phyloP scores from a whole-genome alignment of 2,329 filamentous ascomycete genomes.

The Penicillium sp. region DNA sequence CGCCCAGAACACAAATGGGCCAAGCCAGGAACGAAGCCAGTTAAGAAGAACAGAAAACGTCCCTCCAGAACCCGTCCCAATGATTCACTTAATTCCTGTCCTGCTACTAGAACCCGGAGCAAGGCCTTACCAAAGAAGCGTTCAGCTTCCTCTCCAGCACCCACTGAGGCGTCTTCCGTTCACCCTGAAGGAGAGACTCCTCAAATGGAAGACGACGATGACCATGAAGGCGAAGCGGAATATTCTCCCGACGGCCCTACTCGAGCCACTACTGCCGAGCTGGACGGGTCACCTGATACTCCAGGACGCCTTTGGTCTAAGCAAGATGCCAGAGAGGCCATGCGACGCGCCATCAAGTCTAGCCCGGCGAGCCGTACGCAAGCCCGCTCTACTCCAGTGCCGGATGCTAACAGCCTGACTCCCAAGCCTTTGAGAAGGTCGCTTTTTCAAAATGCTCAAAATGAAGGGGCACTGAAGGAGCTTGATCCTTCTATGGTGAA shows the following conservation, averaged over 20 bases:
- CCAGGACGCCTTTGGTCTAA: constrained; percentile 38
- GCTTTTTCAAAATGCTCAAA: constrained; percentile 44
- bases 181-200: constrained; percentile 38
- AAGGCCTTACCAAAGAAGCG: constrained; percentile 29
- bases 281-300: constrained; percentile 40
- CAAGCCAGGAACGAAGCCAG: constrained; percentile 45
- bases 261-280: constrained; percentile 51
- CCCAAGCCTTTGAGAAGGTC: constrained; percentile 53
- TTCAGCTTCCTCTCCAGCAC: constrained; percentile 41
- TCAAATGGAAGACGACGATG: constrained; percentile 33
- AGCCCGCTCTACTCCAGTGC: constrained; percentile 36
- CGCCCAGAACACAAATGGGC: constrained; percentile 83
- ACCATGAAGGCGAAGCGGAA: constrained; percentile 35
- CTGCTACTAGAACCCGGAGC: constrained; percentile 35
- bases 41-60: constrained; percentile 42
- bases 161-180: constrained; percentile 39
- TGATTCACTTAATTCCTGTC: constrained; percentile 35
- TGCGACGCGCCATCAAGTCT: constrained; percentile 59
- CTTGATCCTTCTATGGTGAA: constrained; percentile 39
- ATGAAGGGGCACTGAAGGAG: constrained; percentile 37
- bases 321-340: constrained; percentile 45
- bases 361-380: constrained; percentile 57
- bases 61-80: constrained; percentile 34
- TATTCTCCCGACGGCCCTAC: constrained; percentile 41
- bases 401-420: constrained; percentile 54